Base-by-base conservation (phyloP, 257 asterid species). In the Mitragyna speciosa region DNA sequence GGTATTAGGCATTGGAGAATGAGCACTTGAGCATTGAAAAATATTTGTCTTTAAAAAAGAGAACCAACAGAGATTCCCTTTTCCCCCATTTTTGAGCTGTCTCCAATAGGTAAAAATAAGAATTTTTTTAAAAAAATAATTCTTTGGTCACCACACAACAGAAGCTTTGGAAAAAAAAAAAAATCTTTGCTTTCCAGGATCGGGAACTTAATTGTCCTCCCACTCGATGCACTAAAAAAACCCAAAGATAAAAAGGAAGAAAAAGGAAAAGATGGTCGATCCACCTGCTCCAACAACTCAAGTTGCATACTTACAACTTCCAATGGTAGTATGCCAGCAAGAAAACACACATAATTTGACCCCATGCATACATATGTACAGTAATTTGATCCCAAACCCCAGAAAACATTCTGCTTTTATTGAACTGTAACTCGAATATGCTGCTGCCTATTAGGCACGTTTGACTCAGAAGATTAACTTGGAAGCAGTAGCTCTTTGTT, bases 291-390 rank as follows among this genome's bases (percentile, higher is more conserved):
- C 47, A 66, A 33, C 72, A 66, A 67, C 16, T 39, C 28, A 8
- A 68, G 26, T 39, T 17, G 48, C 52, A 22, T 28, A 24, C 75
- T 2, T 19, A 7, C 11, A 6, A 0, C 19, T 45, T 14, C 19
- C 12, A 8, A 71, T 39, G 47, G 75, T 14, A n/a, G 59, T 45
- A 26, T n/a, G 54, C 28, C 75, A 71, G 75, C 75, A 71, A 45
- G 17, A 49, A 73, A 31, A 30, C 63, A 73, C 16, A 19, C 17
- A 52, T 36, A 36, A 36, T 33, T 68, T 68, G 48, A 33, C 72
- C 49, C 72, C 20, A 33, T 31, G 33, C 11, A 1, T 5, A 30
- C 12, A 15, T 17, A 17, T 3, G 24, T n/a, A n/a, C n/a, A n/a
- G n/a, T n/a, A n/a, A n/a, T n/a, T n/a, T n/a, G n/a, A n/a, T n/a